Base-by-base conservation (phyloP, 2,329 filamentous ascomycete genomes). In the Aspergillus glaucus region DNA sequence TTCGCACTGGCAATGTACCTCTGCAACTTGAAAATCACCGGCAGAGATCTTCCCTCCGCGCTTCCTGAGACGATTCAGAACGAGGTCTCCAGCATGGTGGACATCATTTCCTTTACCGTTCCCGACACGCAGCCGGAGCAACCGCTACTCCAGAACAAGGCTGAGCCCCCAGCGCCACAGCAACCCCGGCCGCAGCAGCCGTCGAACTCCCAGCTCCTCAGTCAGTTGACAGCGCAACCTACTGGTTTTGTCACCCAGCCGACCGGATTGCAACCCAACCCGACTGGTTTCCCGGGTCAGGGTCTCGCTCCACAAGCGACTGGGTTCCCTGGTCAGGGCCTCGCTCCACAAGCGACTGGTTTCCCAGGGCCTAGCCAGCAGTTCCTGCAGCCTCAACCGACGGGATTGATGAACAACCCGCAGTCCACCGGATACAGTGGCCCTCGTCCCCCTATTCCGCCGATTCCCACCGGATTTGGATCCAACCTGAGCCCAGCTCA, bases 21-120 rank as follows among this genome's bases (percentile, higher is more conserved):
- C 28, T 98, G 93, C 77, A 98, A 97, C 64, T 66, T 98, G 58
- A 93, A 86, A 67, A 77, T 97, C 50, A 93, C 88, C 0, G 89
- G 90, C 50, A 95, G 95, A 70, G 76, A 84, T 0, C 71, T 98
- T 21, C 93, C 93, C 0, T 64, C 77, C 2, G 69, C 65, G 5
- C 77, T 98, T 8, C 93, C 93, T 0, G 90, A 96, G 28, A 86
- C 82, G 50, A 85, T 98, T 56, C 87, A 84, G 74, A 98, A 98
- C 62, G 93, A 98, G 69, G 93, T 98, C 15, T 97, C 92, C 3
- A 95, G 93, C 71, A 97, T 98, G 91, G 93, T 98, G 37, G 93
- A 98, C 65, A 98, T 98, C 49, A 98, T 98, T 64, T 95, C 90
- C 51, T 98, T 98, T 66, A 89, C 86, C 58, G 81, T 96, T 21